Evolutionary conservation across 75 land plant genomes (phyloP), one percentile per base, ranked within the genome.

Genomic region (Azolla pinnata): DNA sequence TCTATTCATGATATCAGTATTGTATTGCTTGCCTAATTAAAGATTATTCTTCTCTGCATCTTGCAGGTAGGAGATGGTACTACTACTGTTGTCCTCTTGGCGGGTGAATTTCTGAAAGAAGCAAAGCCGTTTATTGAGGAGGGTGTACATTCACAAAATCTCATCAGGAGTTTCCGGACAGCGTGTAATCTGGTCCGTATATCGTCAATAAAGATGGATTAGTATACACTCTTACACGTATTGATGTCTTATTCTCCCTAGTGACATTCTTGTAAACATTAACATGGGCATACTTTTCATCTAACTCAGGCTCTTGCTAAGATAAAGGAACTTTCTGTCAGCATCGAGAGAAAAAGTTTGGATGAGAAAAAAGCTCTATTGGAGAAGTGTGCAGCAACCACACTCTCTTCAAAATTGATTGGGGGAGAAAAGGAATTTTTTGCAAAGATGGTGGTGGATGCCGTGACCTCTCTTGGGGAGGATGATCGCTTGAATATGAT

Each of bases 401-500:
- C 97, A 25, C 74, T 92, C 7, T 80, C 84, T 19, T 92, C 97
- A 29, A 92, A 92, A 68, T 84, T 92, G 1, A 92, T 92, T 61
- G 98, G 96, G 47, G 98, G 98, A 27, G 98, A 93, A 64, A 93
- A 93, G 66, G 96, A 93, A 44, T 93, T 89, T 61, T 93, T 93
- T 76, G 96, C 96, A 26, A 70, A 83, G 31, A 93, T 93, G 96
- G 98, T 93, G 58, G 98, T 93, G 7, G 98, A 89, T 66, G 83
- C 98, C 58, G 98, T 93, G 10, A 62, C 87, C 59, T 72, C 84
- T 7, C 80, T 88, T 67, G 90, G 98, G 0, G 54, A 75, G 45
- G 98, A 89, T 54, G 96, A 83, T 63, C 79, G 98, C 56, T 59
- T 93, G 23, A 93, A 83, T 42, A 67, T 88, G 78, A 88, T 93